Conservation (phyloP, 169 alveolate genomes). For the Cryptosporidium sp. region DNA sequence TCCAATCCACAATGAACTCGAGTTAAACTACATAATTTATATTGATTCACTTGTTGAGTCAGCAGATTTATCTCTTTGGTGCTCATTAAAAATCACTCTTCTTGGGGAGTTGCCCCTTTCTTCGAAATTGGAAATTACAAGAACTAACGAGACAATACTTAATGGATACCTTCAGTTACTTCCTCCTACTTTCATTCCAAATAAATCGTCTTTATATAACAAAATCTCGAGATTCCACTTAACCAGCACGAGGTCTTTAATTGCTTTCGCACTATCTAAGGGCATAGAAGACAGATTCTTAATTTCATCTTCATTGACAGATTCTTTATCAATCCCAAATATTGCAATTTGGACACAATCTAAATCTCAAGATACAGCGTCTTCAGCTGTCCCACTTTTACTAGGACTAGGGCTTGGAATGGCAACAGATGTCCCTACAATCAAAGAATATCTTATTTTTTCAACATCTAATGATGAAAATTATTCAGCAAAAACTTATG, state of each 20-base stretch:
- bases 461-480: slow-evolving; percentile 4
- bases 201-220: slow-evolving; percentile 41
- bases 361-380: slow-evolving; percentile 15
- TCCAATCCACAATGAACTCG: slow-evolving; percentile 49
- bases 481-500: slow-evolving; percentile 32
- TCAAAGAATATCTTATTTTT: slow-evolving; percentile 37
- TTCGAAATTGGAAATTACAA: slow-evolving; percentile 16
- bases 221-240: slow-evolving; percentile 65
- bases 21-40: slow-evolving; percentile 12
- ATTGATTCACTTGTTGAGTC: slow-evolving; percentile 30
- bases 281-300: slow-evolving; percentile 47
- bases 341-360: neutral
- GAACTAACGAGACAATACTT: slow-evolving; percentile 25
- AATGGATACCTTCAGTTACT: slow-evolving; percentile 49
- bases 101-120: slow-evolving; percentile 6
- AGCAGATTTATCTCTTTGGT: slow-evolving; percentile 58
- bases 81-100: slow-evolving; percentile 10
- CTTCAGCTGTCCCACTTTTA: slow-evolving; percentile 45
- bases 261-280: slow-evolving; percentile 12
- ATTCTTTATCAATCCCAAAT: neutral
- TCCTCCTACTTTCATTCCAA: slow-evolving; percentile 53
- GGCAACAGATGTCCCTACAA: slow-evolving; percentile 66
- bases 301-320: neutral
- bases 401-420: slow-evolving; percentile 49
- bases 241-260: slow-evolving; percentile 59